Conservation (phyloP, 2,329 filamentous ascomycete species). For the Hypoxylon sp. region DNA sequence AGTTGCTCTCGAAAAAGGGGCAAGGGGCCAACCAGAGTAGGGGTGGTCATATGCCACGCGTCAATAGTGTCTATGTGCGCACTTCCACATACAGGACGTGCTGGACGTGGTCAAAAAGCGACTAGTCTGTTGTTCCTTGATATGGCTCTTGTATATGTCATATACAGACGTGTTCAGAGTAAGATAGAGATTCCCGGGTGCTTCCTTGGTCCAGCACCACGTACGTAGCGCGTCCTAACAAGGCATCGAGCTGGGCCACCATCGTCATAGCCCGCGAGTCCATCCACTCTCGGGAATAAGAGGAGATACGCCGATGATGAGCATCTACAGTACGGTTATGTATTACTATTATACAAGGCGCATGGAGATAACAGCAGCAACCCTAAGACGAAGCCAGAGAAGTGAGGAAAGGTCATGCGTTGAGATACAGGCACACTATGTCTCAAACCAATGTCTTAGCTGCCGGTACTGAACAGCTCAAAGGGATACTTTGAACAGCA, state of each 20-base stretch:
- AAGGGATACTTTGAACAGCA: slow-evolving; percentile 20
- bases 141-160: slow-evolving; percentile 3
- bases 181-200: slow-evolving; percentile 9
- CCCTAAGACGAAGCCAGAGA: neutral
- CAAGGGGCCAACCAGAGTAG: slow-evolving; percentile 17
- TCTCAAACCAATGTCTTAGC: slow-evolving; percentile 25
- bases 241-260: neutral
- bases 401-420: slow-evolving; percentile 23
- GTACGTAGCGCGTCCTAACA: no score
- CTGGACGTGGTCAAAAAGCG: slow-evolving; percentile 21
- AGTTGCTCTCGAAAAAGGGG: slow-evolving; percentile 4
- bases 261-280: neutral
- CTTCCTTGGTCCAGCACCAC: slow-evolving; percentile 4
- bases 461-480: slow-evolving; percentile 26
- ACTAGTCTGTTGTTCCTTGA: slow-evolving; percentile 1
- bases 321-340: no score
- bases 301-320: slow-evolving; percentile 32
- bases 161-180: slow-evolving; percentile 7
- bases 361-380: neutral
- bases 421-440: slow-evolving; percentile 24
- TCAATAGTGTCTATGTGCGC: slow-evolving; percentile 17
- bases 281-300: slow-evolving; percentile 23
- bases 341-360: no score
- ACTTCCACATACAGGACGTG: slow-evolving; percentile 13
- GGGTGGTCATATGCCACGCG: slow-evolving; percentile 30